Base-by-base conservation (phyloP, 192 early-diverging fungal species). In the Rhizoclosmatium globosum region DNA sequence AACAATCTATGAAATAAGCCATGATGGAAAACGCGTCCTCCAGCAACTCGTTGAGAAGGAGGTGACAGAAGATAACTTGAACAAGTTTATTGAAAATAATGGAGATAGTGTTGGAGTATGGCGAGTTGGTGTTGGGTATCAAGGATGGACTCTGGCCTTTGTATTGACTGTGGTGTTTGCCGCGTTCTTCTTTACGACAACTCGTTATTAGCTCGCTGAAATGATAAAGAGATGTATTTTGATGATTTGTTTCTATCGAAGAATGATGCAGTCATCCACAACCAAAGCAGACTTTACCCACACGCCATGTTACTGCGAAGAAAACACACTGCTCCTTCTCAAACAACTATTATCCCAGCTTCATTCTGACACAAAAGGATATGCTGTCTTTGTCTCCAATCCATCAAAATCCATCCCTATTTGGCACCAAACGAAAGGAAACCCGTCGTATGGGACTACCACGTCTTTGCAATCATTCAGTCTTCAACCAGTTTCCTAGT, bases 401-500 rank as follows among this genome's bases (percentile, higher is more conserved):
- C 69, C 46, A 31, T 15, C n/a, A 13, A 7, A 53, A 1, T 53
- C 50, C 0, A 17, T 53, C 50, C 50, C 50, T 0, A 47, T 71
- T 19, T 71, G 69, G 69, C 69, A 56, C 41, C 69, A 71, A 71
- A 56, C 69, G 2, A 17, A 38, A 31, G 69, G 69, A 23, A 56
- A 71, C 69, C 69, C 1, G 69, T 71, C 47, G 69, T 71, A n/a
- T 71, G n/a, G 69, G 69, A 71, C 69, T 71, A 71, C 69, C 69
- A 71, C 38, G 69, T 71, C 38, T 56, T 71, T 71, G 69, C 69
- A 15, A 13, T 71, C 23, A 41, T 41, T 6, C 9, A 3, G 4
- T 19, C 31, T 1, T 6, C 48, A 2, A 21, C 15, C 11, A 13
- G 44, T 15, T 6, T 23, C 4, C 38, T 47, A 9, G 69, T 71